Evolutionary conservation across 768 basidiomycete genomes (phyloP).

Genomic region (Lyophyllum shimeji): DNA sequence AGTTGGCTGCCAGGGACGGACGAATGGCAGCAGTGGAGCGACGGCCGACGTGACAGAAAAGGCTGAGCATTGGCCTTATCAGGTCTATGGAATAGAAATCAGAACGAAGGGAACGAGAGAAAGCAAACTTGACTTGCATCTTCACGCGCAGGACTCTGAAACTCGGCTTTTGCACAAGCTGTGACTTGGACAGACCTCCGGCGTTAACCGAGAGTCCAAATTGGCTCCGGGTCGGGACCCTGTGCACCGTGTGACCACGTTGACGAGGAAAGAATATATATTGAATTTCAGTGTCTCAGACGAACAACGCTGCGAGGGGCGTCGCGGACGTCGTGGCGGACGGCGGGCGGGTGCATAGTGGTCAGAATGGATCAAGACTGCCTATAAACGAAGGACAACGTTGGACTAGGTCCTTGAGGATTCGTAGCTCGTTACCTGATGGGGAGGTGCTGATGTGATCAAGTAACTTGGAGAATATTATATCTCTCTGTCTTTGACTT

Average conservation of each 20-base stretch:
- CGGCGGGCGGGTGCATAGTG: not conserved
- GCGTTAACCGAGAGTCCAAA: slow-evolving; percentile 12
- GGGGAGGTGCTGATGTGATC: slow-evolving; percentile 20
- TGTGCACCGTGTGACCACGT: slow-evolving; percentile 20
- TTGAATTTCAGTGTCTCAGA: slow-evolving; percentile 8
- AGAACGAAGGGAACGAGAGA: not conserved
- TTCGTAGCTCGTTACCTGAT: slow-evolving; percentile 11
- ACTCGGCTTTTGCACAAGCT: not conserved
- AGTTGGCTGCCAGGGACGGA: slow-evolving; percentile 5
- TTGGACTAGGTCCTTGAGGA: not conserved
- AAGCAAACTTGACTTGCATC: slow-evolving; percentile 1
- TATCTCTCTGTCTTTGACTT: slow-evolving; percentile 11
- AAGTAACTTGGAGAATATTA: slow-evolving; percentile 12
- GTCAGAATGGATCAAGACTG: not conserved
- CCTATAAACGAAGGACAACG: not conserved
- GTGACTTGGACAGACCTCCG: slow-evolving; percentile 5
- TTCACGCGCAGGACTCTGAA: not conserved
- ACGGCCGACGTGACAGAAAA: slow-evolving; percentile 15
- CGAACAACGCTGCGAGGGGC: not conserved
- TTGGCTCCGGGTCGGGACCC: slow-evolving; percentile 19
- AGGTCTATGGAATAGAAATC: slow-evolving; percentile 1
- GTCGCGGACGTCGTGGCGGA: not conserved
- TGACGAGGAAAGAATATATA: slow-evolving; percentile 1
- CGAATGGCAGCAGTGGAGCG: slow-evolving; percentile 2
- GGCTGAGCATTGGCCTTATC: slow-evolving; percentile 15